Evolutionary conservation across 1,284 basidiomycete genomes (phyloP).

Genomic region (Termitomyces sp.): DNA sequence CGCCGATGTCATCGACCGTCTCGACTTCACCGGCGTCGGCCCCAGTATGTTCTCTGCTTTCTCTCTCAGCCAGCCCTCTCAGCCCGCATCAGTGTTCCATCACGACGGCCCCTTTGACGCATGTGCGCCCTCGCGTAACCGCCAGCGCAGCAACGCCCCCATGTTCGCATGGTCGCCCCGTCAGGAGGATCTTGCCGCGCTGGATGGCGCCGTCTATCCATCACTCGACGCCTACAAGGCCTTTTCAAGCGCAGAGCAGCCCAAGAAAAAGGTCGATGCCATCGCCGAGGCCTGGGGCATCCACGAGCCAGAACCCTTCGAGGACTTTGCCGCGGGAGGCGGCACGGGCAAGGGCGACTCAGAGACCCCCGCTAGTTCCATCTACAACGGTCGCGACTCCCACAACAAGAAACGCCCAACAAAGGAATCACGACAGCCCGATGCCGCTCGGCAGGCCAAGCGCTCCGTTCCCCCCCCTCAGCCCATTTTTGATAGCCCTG

Average conservation of each 20-base stretch:
- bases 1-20: slow-evolving; percentile 46
- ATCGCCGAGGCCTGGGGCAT: slow-evolving; percentile 86
- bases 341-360: slow-evolving; percentile 56
- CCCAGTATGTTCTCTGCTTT: slow-evolving; percentile 50
- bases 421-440: slow-evolving; percentile 32
- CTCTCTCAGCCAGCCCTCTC: slow-evolving; percentile 14
- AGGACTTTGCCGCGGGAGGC: slow-evolving; percentile 73
- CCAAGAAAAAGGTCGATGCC: slow-evolving; percentile 75
- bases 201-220: slow-evolving; percentile 46
- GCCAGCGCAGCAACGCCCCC: slow-evolving; percentile 70
- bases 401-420: slow-evolving; percentile 35
- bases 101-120: slow-evolving; percentile 87
- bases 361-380: slow-evolving; percentile 58
- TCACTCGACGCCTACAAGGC: slow-evolving; percentile 43
- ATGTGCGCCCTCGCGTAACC: slow-evolving; percentile 81
- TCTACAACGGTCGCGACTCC: slow-evolving; percentile 55
- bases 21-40: slow-evolving; percentile 54
- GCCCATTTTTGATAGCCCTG: slow-evolving; percentile 60
- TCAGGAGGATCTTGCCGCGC: slow-evolving; percentile 35
- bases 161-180: slow-evolving; percentile 70
- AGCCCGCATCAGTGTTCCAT: slow-evolving; percentile 61
- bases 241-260: slow-evolving; percentile 47
- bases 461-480: slow-evolving; percentile 67
- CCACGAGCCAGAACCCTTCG: slow-evolving; percentile 81
- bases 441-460: slow-evolving; percentile 29